phyloP scores from a whole-genome alignment of 2,329 filamentous ascomycete genomes.

The Shiraia sp. region DNA sequence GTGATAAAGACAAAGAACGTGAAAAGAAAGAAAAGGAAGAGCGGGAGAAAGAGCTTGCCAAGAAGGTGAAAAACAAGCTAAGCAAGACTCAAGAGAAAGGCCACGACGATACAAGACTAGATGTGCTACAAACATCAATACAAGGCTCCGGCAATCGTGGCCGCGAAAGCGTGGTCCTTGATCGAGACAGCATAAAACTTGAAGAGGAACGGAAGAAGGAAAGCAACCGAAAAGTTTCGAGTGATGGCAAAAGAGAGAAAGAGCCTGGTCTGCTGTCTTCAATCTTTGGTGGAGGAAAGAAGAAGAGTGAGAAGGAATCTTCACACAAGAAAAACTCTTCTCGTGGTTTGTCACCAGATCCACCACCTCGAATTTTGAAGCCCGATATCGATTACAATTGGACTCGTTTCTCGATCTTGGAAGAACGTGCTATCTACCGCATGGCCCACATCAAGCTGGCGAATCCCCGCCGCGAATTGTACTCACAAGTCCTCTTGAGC shows the following conservation, averaged over 20 bases:
- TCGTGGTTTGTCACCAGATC: constrained; percentile 78
- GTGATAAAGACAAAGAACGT: constrained; percentile 71
- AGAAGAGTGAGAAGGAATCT: constrained; percentile 77
- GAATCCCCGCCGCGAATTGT: constrained; percentile 88
- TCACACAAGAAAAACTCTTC: constrained; percentile 72
- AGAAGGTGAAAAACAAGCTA: constrained; percentile 64
- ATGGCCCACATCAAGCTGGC: constrained; percentile 99
- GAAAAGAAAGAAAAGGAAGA: constrained; percentile 56
- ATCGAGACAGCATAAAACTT: constrained; percentile 75
- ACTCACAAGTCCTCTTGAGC: constrained; percentile 93
- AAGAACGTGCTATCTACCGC: constrained; percentile 95
- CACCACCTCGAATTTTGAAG: constrained; percentile 68
- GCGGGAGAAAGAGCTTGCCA: constrained; percentile 43
- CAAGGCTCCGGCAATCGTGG: constrained; percentile 62
- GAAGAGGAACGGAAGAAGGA: constrained; percentile 85
- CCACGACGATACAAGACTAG: constrained; percentile 80
- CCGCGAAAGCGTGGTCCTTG: constrained; percentile 81
- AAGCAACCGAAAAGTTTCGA: constrained; percentile 69
- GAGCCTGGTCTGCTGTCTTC: constrained; percentile 86
- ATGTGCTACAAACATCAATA: constrained; percentile 85
- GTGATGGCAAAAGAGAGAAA: constrained; percentile 81
- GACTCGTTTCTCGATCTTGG: constrained; percentile 91
- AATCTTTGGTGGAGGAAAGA: constrained; percentile 88
- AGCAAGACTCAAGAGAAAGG: constrained; percentile 59
- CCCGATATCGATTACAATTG: constrained; percentile 95